Evolutionary conservation across 2,329 filamentous ascomycete species (phyloP), one percentile per base, ranked within the genome.

Genomic region (Trichoderma sp.): DNA sequence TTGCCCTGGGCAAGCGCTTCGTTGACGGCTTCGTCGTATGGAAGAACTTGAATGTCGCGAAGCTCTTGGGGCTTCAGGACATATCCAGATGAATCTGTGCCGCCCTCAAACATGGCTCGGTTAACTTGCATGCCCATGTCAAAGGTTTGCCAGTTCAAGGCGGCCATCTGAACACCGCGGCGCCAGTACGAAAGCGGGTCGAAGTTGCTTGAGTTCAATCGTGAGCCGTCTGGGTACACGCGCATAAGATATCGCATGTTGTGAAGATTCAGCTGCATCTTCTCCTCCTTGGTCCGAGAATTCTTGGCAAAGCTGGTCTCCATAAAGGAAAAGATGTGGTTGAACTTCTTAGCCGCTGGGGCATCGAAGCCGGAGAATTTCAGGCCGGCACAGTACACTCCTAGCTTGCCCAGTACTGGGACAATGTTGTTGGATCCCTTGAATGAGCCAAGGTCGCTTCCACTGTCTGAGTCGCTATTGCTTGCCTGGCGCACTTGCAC

Each of bases 61-160:
- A 97, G 89, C 78, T 95, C 93, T 43, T 91, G 88, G 23, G 96
- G 95, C 84, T 99, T 99, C 68, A 98, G 88, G 15, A 98, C 94
- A 77, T 98, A 99, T 58, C 96, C 96, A 3, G 93, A 93, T 70
- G 90, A 89, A 82, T 98, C 96, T 13, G 88, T 91, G 57, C 94
- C 93, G 71, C 93, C 93, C 61, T 94, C 92, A 79, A 98, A 99
- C 96, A 99, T 98, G 78, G 96, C 96, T 76, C 96, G 93, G 80
- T 98, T 98, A 80, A 98, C 88, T 79, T 98, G 95, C 88, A 98
- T 96, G 59, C 95, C 94, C 20, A 97, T 87, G 79, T 98, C 96
- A 78, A 97, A 98, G 0, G 95, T 98, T 82, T 99, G 96, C 95
- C 96, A 98, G 82, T 99, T 99, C 74, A 98, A 86, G 0, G 96